Evolutionary conservation across 2,329 filamentous ascomycete genomes (phyloP), one percentile per base, ranked within the genome.

Genomic region (Colletotrichum sp.): DNA sequence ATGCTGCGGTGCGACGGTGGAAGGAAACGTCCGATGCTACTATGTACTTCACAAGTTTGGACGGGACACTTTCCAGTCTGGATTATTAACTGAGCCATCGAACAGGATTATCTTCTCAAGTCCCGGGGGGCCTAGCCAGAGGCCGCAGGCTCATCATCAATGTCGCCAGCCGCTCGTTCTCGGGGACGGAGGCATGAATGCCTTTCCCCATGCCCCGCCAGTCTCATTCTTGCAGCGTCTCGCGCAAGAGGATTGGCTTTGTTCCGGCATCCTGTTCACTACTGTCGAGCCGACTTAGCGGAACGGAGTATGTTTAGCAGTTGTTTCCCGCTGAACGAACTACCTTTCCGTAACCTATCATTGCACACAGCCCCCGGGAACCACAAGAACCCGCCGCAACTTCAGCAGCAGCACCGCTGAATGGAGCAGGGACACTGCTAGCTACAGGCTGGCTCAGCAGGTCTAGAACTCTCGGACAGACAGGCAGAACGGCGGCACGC

Each of bases 161-260:
- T 26, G 61, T 21, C 43, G n/a, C 43, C 43, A 52, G 43, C 43
- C 43, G 43, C 43, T 66, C 21, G 36, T 21, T 66, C 24, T 66
- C 36, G 63, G 36, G 63, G 55, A 58, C 43, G 43, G 43, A 21
- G 72, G 36, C 30, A 34, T 61, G 68, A 38, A 72, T 61, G 36
- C 24, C 48, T n/a, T 36, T 63, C 55, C 58, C 13, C 8, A 32
- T 32, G 67, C 67, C 72, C 72, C 72, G 55, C 61, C 61, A 18
- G 38, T 43, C 72, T 72, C 61, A 34, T 57, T 72, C 68, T 67
- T 34, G 24, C 61, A 63, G 28, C 43, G 72, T 75, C 68, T 75
- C 72, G 68, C 52, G 38, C 52, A n/a, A 43, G 30, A 63, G 63
- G 52, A 67, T 61, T 55, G 36, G 24, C 24, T 55, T 24, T 38